phyloP scores from a whole-genome alignment of 768 basidiomycete genomes.

The Mycena albidolilacea region DNA sequence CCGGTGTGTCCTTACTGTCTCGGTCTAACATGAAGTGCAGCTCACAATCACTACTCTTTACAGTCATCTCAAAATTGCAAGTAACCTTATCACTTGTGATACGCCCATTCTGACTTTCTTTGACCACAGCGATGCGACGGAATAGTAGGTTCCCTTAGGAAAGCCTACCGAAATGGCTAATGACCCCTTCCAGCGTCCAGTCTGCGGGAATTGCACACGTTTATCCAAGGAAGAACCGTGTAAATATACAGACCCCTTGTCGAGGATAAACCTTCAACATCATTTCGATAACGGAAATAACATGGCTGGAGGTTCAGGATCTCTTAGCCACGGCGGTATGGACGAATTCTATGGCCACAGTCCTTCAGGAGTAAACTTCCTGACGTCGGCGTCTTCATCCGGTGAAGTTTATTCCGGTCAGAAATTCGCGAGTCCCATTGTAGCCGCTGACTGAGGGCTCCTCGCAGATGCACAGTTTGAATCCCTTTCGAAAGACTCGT shows the following conservation, averaged over 20 bases:
- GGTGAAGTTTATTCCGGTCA: conserved; percentile 6
- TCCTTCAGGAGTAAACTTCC: neutral
- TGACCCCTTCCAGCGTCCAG: conserved; percentile 3
- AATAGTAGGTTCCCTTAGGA: neutral
- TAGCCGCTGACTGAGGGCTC: neutral
- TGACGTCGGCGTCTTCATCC: neutral
- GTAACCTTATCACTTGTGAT: neutral
- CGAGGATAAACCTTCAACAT: neutral
- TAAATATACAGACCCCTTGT: neutral
- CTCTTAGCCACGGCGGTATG: neutral
- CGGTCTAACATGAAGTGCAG: neutral
- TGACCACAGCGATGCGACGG: conserved; percentile 28
- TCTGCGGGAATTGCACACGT: conserved; percentile 23
- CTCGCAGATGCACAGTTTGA: neutral
- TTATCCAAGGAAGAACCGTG: conserved; percentile 24
- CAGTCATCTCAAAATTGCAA: conserved; percentile 26
- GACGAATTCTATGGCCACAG: neutral
- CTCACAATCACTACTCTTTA: neutral
- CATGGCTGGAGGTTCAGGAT: neutral
- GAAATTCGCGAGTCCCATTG: neutral
- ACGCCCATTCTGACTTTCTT: neutral
- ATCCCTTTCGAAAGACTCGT: neutral
- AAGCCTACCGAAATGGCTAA: neutral
- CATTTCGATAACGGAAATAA: neutral
- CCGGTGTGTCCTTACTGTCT: conserved; percentile 9